Evolutionary conservation across 2,329 filamentous ascomycete genomes (phyloP).

Genomic region (Penicillium oxalicum): DNA sequence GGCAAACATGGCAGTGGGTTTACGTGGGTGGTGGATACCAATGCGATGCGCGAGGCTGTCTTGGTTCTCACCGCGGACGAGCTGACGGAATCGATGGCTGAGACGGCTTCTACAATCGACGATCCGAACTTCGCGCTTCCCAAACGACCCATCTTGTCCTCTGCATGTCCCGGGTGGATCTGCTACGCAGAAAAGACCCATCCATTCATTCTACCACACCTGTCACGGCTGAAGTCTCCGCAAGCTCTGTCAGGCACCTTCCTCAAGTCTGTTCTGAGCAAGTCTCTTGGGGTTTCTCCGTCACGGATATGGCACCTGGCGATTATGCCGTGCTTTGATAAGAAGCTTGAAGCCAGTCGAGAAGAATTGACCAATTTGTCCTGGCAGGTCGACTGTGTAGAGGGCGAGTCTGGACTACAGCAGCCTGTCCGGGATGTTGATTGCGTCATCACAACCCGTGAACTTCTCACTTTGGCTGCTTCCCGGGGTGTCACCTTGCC

Average conservation of each 20-base stretch:
- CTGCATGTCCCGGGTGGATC: constrained; percentile 94
- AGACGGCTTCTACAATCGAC: neutral
- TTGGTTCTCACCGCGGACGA: constrained; percentile 75
- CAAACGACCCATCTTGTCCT: constrained; percentile 57
- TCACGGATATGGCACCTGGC: constrained; percentile 88
- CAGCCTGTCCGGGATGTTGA: constrained; percentile 75
- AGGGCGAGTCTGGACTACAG: constrained; percentile 29
- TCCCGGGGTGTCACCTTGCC: constrained; percentile 74
- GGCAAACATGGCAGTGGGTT: constrained; percentile 72
- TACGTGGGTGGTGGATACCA: constrained; percentile 86
- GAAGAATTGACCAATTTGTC: constrained; percentile 79
- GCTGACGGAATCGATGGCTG: constrained; percentile 44
- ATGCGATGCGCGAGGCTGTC: constrained; percentile 71
- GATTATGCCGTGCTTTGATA: constrained; percentile 98
- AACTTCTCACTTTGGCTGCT: constrained; percentile 82
- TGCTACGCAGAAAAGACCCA: constrained; percentile 99
- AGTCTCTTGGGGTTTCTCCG: constrained; percentile 63
- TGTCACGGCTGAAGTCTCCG: constrained; percentile 87
- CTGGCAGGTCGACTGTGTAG: constrained; percentile 49
- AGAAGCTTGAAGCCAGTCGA: constrained; percentile 93
- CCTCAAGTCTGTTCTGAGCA: constrained; percentile 77
- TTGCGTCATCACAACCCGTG: constrained; percentile 94
- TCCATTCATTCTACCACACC: constrained; percentile 81
- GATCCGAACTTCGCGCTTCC: constrained; percentile 21
- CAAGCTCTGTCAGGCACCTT: constrained; percentile 88